Evolutionary conservation across 495 filamentous ascomycete species (phyloP).

Genomic region (Recurvomyces mirabilis): DNA sequence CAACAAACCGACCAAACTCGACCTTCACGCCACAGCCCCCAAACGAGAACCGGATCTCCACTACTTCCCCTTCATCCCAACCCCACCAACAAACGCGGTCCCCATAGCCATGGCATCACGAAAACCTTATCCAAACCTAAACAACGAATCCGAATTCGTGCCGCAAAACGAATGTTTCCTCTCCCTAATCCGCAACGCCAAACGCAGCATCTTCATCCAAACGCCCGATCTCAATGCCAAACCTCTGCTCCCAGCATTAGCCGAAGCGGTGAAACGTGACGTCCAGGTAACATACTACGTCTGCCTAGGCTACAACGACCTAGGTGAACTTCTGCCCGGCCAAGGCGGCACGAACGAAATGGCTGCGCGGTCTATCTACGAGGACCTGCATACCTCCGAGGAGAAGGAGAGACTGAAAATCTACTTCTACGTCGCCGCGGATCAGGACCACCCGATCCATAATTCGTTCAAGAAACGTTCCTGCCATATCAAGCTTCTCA

Average conservation of each 20-base stretch:
- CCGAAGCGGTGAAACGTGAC: constrained; percentile 52
- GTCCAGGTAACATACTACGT: constrained; percentile 57
- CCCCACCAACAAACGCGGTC: constrained; percentile 42
- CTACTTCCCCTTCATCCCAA: constrained; percentile 54
- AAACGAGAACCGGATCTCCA: constrained; percentile 38
- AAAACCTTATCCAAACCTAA: constrained; percentile 51
- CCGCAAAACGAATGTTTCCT: constrained; percentile 67
- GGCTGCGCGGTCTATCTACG: constrained; percentile 47
- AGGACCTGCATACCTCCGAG: constrained; percentile 32
- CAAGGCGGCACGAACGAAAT: constrained; percentile 71
- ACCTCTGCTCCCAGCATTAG: constrained; percentile 50
- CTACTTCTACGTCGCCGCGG: constrained; percentile 60
- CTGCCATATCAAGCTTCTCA: constrained; percentile 56
- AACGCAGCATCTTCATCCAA: constrained; percentile 55
- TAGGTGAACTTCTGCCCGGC: constrained; percentile 60
- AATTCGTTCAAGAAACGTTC: constrained; percentile 49
- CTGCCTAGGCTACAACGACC: constrained; percentile 68
- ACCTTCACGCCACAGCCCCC: constrained; percentile 42
- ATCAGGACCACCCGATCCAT: constrained; percentile 54
- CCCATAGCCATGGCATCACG: constrained; percentile 65
- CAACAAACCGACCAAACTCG: constrained; percentile 44
- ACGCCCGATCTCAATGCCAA: constrained; percentile 65
- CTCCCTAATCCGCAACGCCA: constrained; percentile 53
- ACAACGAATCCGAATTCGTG: constrained; percentile 44
- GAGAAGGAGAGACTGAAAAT: constrained; percentile 43